Evolutionary conservation across 805 yeast species (phyloP), one percentile per base, ranked within the genome.

Genomic region (Wickerhamiella siamensis): DNA sequence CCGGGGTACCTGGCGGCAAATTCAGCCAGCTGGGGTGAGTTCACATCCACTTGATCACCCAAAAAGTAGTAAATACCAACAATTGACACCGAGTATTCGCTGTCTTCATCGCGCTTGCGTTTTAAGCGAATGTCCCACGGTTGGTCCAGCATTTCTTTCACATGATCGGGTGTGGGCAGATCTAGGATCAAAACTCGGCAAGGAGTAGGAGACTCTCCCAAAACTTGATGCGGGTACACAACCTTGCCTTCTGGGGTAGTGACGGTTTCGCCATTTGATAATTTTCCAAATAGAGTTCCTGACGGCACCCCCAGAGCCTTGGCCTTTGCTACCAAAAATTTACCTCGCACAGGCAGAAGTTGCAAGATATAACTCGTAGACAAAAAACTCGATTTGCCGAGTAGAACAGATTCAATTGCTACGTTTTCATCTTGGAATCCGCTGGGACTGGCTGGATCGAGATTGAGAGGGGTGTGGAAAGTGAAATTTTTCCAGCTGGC

Each of bases 401-500:
- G 36, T 4, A 45, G 33, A 3, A 60, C 40, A 2, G 56, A 51
- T 6, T 43, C 41, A 6, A 59, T 46, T 4, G 50, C 48, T n/a
- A 60, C 43, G 24, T 46, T 44, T 14, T 56, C 54, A 33, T 50
- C 67, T 55, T 33, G 57, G 47, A 20, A 62, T 47, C 27, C 60
- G 15, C 43, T 39, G 2, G 40, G 49, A 5, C 40, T 57, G 3
- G 59, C 59, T 41, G 82, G 56, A 29, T 70, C 66, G 38, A 80
- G 69, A 1, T 84, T 86, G 51, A 60, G 45, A 16, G 55, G 50
- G 15, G 77, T 72, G 47, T 95, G 71, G 57, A 83, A 83, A 12
- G 86, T 83, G 62, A 88, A 87, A 49, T 75, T 75, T 48, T 94
- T 69, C 94, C 95, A 84, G 0, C 88, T 74, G 1, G 87, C 71